phyloP scores from a whole-genome alignment of 352 stramenopile genomes.

The Phytophthora ramorum region DNA sequence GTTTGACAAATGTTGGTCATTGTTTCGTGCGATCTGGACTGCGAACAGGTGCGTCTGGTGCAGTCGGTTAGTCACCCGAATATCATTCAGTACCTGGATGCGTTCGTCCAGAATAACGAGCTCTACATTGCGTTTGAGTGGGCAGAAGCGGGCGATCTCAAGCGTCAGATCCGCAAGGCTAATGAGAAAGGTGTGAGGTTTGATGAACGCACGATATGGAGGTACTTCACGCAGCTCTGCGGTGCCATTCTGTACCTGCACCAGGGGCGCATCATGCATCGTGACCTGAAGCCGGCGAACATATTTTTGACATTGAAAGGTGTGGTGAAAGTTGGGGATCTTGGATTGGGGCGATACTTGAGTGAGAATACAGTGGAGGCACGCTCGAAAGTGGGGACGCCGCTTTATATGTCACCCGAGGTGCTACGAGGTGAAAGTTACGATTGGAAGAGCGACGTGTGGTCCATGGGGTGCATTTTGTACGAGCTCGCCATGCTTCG shows the following conservation, averaged over 20 bases:
- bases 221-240: constrained; percentile 93
- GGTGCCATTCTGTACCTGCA: constrained; percentile 91
- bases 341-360: constrained; percentile 78
- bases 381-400: constrained; percentile 93
- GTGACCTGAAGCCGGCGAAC: constrained; percentile 95
- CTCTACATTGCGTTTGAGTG: constrained; percentile 96
- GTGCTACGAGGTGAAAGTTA: constrained; percentile 94
- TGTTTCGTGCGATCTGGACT: constrained; percentile 10
- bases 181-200: constrained; percentile 86
- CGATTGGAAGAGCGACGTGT: constrained; percentile 96
- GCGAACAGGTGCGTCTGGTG: constrained; percentile 75
- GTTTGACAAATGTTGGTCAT: not conserved
- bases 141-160: constrained; percentile 93
- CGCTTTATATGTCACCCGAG: constrained; percentile 96
- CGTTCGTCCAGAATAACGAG: constrained; percentile 91
- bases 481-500: constrained; percentile 96
- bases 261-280: constrained; percentile 92
- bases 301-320: constrained; percentile 93
- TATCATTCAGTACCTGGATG: constrained; percentile 94
- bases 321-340: constrained; percentile 90
- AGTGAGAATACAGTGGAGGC: constrained; percentile 86
- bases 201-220: constrained; percentile 94
- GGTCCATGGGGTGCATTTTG: constrained; percentile 95
- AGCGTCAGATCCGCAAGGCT: constrained; percentile 93
- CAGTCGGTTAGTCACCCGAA: constrained; percentile 91